A percentile compares a stretch with the other conserved stretches of the same genome.
These are phyloP conservation scores for Dianthus caryophyllus DNA, from an alignment of 148 eudicot species.

Conservation along the genomic window DNA sequence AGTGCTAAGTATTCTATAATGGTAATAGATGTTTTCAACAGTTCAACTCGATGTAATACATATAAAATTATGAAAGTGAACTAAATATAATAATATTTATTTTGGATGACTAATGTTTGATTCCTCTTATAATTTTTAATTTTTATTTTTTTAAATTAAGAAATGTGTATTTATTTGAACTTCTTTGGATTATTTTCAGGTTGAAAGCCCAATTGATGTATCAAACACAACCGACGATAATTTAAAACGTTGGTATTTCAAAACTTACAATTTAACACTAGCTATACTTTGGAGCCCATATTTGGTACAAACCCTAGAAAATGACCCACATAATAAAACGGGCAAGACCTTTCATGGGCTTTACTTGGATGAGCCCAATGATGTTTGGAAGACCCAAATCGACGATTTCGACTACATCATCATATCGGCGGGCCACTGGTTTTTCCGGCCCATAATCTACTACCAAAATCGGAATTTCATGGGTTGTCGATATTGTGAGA, in stretches of 20 bases:
- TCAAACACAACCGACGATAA: slow-evolving; percentile 43
- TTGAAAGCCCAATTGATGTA: slow-evolving; percentile 46
- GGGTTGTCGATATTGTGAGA: slow-evolving; percentile 59
- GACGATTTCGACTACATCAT: slow-evolving; percentile 52
- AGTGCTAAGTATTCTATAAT: too few relatives aligned
- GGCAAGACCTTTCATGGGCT: slow-evolving; percentile 46
- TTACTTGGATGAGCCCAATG: slow-evolving; percentile 53
- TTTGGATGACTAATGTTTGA: too few relatives aligned
- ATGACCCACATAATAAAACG: slow-evolving; percentile 38
- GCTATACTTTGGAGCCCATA: slow-evolving; percentile 35
- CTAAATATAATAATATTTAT: too few relatives aligned
- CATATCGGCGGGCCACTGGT: slow-evolving; percentile 69
- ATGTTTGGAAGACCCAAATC: slow-evolving; percentile 48
- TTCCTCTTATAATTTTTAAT: too few relatives aligned
- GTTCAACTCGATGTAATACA: too few relatives aligned
- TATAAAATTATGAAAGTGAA: too few relatives aligned
- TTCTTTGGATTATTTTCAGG: too few relatives aligned
- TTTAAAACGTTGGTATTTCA: slow-evolving; percentile 48
- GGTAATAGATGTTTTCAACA: too few relatives aligned
- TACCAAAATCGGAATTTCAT: slow-evolving; percentile 36
- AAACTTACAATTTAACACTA: slow-evolving; percentile 49
- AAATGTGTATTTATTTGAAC: too few relatives aligned
- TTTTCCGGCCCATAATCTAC: slow-evolving; percentile 44
- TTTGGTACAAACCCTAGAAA: slow-evolving; percentile 16
- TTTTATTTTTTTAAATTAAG: too few relatives aligned